Evolutionary conservation across 495 filamentous ascomycete genomes (phyloP).

Genomic region (Penicillium cosmopolitanum): DNA sequence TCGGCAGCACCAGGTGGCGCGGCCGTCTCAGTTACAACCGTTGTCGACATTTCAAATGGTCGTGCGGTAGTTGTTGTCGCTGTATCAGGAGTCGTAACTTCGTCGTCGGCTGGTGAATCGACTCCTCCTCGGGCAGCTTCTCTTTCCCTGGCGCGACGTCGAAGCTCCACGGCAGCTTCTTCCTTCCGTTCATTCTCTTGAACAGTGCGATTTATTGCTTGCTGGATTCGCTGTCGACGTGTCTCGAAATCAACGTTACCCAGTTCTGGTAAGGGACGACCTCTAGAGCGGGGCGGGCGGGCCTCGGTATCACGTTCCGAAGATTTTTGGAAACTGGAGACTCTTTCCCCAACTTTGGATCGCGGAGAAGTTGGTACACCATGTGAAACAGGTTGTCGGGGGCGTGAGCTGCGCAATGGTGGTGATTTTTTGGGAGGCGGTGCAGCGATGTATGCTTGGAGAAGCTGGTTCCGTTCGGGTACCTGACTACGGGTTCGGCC

Average conservation of each 20-base stretch:
- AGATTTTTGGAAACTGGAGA: constrained; percentile 46
- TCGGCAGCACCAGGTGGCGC: constrained; percentile 7
- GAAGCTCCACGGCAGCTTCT: constrained; percentile 50
- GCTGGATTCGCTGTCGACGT: constrained; percentile 74
- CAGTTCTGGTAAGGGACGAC: constrained; percentile 56
- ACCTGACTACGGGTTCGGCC: constrained; percentile 40
- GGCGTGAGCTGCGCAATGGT: constrained; percentile 78
- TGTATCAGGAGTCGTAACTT: constrained; percentile 25
- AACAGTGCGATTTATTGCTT: constrained; percentile 78
- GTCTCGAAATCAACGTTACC: constrained; percentile 79
- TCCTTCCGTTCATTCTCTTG: constrained; percentile 68
- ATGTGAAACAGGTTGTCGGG: constrained; percentile 76
- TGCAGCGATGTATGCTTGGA: constrained; percentile 69
- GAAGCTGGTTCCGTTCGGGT: constrained; percentile 50
- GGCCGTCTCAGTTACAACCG: constrained; percentile 30
- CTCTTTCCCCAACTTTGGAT: constrained; percentile 57
- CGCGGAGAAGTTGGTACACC: constrained; percentile 70
- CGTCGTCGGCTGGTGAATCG: constrained; percentile 22
- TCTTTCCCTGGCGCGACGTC: constrained; percentile 39
- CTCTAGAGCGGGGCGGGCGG: constrained; percentile 40
- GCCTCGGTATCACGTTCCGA: constrained; percentile 33
- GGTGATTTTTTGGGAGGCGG: constrained; percentile 69
- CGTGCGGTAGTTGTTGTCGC: constrained; percentile 26
- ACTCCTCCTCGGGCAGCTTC: constrained; percentile 37
- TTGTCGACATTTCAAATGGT: constrained; percentile 30